Percentiles rank a stretch among this genome's conserved stretches.
These are phyloP conservation scores for Pyronema omphalodes DNA, from an alignment of 495 filamentous ascomycete genomes.

Conservation along the genomic window DNA sequence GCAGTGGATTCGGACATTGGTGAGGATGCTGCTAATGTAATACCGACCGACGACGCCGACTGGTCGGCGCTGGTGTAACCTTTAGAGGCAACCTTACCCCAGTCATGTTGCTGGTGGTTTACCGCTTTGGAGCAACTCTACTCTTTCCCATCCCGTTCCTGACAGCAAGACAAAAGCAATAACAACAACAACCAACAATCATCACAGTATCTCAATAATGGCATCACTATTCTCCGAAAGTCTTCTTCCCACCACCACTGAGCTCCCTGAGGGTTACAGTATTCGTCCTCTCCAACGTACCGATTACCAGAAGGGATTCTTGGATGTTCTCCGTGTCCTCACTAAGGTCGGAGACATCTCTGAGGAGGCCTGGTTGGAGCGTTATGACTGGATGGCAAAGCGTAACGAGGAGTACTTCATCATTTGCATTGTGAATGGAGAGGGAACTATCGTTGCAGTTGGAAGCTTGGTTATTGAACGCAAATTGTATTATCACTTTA, in stretches of 20 bases:
- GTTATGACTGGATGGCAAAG: slow-evolving; percentile 67
- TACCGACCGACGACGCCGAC: neutral
- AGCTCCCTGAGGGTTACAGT: slow-evolving; percentile 61
- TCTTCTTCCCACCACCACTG: slow-evolving; percentile 57
- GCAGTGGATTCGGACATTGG: neutral
- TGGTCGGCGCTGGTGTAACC: neutral
- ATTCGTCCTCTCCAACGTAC: slow-evolving; percentile 59
- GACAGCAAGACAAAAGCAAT: too few relatives aligned
- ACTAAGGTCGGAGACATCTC: slow-evolving; percentile 83
- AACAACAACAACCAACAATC: too few relatives aligned
- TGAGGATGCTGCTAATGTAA: neutral
- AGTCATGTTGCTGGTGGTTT: too few relatives aligned
- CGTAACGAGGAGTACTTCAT: slow-evolving; percentile 71
- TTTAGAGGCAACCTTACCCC: too few relatives aligned
- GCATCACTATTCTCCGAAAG: slow-evolving; percentile 26
- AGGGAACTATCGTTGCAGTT: slow-evolving; percentile 56
- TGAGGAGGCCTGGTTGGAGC: slow-evolving; percentile 51
- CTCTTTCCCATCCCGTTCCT: too few relatives aligned
- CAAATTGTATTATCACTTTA: slow-evolving; percentile 40
- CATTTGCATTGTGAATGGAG: slow-evolving; percentile 58
- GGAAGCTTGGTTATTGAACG: slow-evolving; percentile 71
- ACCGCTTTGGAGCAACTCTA: too few relatives aligned
- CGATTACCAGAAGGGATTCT: slow-evolving; percentile 65
- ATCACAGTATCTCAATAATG: neutral
- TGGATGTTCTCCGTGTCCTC: slow-evolving; percentile 77